These are phyloP conservation scores for Xylaria digitata DNA, from an alignment of 2,329 filamentous ascomycete genomes.

Conservation along the genomic window DNA sequence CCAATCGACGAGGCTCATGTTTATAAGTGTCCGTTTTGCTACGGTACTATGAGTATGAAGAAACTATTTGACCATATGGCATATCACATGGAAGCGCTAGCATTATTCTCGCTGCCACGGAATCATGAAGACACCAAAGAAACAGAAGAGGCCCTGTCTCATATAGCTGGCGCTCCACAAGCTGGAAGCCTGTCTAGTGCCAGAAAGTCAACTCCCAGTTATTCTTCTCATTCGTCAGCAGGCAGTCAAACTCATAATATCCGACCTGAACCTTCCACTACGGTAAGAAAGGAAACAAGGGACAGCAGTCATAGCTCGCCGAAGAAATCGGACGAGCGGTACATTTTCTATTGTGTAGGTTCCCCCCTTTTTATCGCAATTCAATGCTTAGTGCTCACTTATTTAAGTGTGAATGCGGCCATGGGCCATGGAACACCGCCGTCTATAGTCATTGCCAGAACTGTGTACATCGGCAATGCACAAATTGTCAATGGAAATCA, in stretches of 20 bases:
- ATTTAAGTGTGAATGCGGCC: background rate
- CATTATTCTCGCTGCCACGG: slow-evolving; percentile 15
- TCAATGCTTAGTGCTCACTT: background rate
- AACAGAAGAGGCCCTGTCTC: background rate
- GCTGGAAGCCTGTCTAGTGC: background rate
- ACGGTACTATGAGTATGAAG: background rate
- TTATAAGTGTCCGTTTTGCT: slow-evolving; percentile 16
- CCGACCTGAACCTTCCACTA: no score
- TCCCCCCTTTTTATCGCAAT: background rate
- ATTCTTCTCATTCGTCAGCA: no score
- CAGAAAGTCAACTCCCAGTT: background rate
- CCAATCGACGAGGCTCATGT: slow-evolving; percentile 5
- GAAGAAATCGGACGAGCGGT: no score
- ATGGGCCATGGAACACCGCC: background rate
- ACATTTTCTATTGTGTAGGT: slow-evolving; percentile 3
- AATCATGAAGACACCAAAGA: background rate
- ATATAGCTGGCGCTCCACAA: background rate
- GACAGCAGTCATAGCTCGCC: background rate
- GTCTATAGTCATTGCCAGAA: background rate
- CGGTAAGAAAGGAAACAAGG: background rate
- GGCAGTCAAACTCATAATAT: no score
- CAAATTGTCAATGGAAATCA: no score
- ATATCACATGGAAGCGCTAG: slow-evolving; percentile 26
- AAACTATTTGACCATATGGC: slow-evolving; percentile 18
- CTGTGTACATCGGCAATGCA: background rate